Percentiles rank a stretch among this genome's conserved stretches.
phyloP scores from a whole-genome alignment of 1,284 basidiomycete genomes.

The Mycosarcoma mackinlayi region DNA sequence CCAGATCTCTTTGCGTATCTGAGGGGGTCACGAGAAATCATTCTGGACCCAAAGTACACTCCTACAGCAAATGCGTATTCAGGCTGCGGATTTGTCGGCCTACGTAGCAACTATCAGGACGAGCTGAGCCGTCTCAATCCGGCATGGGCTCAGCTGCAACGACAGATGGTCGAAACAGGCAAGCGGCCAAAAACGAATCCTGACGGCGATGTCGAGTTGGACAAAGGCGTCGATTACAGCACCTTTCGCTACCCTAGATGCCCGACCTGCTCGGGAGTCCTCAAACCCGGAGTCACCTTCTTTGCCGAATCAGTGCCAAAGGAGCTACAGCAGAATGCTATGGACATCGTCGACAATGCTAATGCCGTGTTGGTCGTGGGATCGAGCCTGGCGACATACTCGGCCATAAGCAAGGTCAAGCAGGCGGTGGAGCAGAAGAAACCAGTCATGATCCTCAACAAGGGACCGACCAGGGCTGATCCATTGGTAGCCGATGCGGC shows the following conservation, averaged over 20 bases:
- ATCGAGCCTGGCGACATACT: conserved; percentile 66
- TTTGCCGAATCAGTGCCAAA: conserved; percentile 67
- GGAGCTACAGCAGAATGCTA: conserved; percentile 46
- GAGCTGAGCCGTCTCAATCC: conserved; percentile 62
- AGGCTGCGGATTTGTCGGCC: conserved; percentile 59
- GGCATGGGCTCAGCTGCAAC: conserved; percentile 58
- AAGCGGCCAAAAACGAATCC: conserved; percentile 65
- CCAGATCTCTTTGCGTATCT: conserved; percentile 37
- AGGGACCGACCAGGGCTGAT: conserved; percentile 64
- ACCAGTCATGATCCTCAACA: conserved; percentile 61
- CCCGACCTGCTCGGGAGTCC: conserved; percentile 64
- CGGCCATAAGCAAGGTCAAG: conserved; percentile 64
- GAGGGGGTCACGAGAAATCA: conserved; percentile 35
- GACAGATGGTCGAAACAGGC: conserved; percentile 48
- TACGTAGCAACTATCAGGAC: conserved; percentile 63
- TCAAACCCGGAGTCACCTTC: conserved; percentile 67
- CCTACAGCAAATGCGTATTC: conserved; percentile 41
- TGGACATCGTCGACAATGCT: conserved; percentile 46
- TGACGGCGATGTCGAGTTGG: conserved; percentile 66
- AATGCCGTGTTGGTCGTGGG: conserved; percentile 61
- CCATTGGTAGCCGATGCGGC: conserved; percentile 40
- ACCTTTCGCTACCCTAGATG: conserved; percentile 64
- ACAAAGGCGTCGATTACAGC: conserved; percentile 62
- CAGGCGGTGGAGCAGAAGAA: conserved; percentile 54
- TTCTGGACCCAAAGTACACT: conserved; percentile 39